Evolutionary conservation across 192 early-diverging fungal species (phyloP), one percentile per base, ranked within the genome.

Genomic region (Gryganskiella cystojenkinii): DNA sequence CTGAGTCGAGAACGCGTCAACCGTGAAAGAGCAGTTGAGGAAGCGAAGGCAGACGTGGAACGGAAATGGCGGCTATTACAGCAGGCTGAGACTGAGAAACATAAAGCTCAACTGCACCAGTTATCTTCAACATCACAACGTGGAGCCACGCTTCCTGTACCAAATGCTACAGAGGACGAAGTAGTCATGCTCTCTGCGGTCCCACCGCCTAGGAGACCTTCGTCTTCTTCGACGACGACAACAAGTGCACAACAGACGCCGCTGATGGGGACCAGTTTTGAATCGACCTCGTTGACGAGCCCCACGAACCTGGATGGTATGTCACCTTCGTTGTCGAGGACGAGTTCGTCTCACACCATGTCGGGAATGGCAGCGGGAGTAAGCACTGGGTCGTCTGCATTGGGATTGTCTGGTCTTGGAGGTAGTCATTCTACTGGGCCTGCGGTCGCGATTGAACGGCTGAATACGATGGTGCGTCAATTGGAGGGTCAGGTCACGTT

Each of bases 401-500:
- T 63, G 20, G 56, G 70, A 17, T 43, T 74, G 11, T 56, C 59
- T 47, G 45, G 53, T 28, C 52, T 75, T 33, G 47, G 27, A 15
- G 50, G 52, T 14, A 56, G 59, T 25, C 22, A 50, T 25, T 19
- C 33, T 2, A 45, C 69, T 6, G 69, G 78, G 15, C 65, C 54
- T 44, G 68, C 73, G 5, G 80, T 90, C 3, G 71, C 89, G 7
- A 81, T 91, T 14, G 92, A 93, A 11, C 70, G 87, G 50, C 67
- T 92, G n/a, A 82, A 88, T 49, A 64, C 84, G 0, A 85, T 73
- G 35, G 81, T 91, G 20, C 83, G 86, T 31, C 87, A 90, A 25
- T 65, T 92, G 22, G 88, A 92, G 58, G 86, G 89, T 9, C 93
- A 95, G 56, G 69, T 92, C 24, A 69, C 79, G n/a, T 85, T 88